Conservation (phyloP, 192 early-diverging fungal genomes). For the Coemansia sp. region DNA sequence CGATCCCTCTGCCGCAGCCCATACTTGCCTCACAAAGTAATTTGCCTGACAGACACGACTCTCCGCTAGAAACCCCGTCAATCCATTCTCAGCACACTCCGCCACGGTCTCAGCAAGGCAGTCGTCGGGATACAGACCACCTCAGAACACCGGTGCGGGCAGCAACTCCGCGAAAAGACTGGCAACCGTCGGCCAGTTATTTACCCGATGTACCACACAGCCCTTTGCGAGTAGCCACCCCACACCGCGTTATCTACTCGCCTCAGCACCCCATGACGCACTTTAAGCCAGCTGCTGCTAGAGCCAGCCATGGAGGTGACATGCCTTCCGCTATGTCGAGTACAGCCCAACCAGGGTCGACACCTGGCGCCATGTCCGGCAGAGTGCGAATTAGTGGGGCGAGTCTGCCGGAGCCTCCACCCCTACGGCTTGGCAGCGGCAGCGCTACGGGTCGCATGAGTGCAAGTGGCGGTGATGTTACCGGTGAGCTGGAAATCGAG, state of each 20-base stretch:
- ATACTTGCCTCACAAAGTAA: neutral
- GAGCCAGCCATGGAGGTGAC: neutral
- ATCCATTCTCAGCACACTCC: neutral
- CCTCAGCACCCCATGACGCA: conserved; percentile 22
- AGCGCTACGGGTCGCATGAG: conserved; percentile 1
- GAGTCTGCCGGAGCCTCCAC: neutral
- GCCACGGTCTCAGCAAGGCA: neutral
- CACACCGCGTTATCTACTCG: conserved; percentile 49
- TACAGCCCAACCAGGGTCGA: neutral
- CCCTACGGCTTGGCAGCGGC: conserved; percentile 12
- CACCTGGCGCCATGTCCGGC: neutral
- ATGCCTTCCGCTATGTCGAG: neutral
- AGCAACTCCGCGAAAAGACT: conserved; percentile 12
- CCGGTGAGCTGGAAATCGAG: conserved; percentile 34
- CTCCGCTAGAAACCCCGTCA: neutral
- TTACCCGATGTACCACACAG: conserved; percentile 24
- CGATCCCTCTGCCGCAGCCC: neutral
- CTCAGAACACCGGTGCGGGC: neutral
- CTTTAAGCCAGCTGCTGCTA: neutral
- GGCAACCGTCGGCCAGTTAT: neutral
- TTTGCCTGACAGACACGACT: neutral
- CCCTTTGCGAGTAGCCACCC: conserved; percentile 38
- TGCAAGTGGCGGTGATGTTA: conserved; percentile 13
- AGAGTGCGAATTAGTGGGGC: neutral
- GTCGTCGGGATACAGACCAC: neutral